These are phyloP conservation scores for Geoglossum glabrum DNA, from an alignment of 495 filamentous ascomycete species.

Conservation along the genomic window DNA sequence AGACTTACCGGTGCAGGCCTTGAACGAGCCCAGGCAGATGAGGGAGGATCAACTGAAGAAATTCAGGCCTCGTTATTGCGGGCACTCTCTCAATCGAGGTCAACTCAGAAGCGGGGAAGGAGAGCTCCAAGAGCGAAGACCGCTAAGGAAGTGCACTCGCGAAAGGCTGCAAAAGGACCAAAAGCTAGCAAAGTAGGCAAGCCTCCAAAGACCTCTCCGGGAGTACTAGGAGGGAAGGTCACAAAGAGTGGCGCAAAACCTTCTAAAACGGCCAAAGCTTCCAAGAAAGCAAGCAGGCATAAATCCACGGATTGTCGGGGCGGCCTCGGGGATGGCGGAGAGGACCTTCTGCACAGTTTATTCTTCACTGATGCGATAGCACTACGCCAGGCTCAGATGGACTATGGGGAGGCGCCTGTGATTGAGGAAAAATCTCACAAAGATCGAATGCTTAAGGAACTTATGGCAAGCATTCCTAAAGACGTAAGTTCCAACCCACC, in stretches of 20 bases:
- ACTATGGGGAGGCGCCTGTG: not conserved
- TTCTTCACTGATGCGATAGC: constrained; percentile 1
- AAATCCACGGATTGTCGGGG: not conserved
- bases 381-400: not conserved
- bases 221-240: not conserved
- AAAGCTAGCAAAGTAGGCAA: not conserved
- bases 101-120: not conserved
- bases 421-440: not conserved
- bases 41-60: not conserved
- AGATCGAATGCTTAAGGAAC: constrained; percentile 1
- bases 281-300: not conserved
- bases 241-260: not conserved
- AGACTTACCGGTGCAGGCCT: not conserved
- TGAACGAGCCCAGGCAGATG: not conserved
- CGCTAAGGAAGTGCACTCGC: not conserved
- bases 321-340: not conserved
- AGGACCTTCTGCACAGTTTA: not conserved
- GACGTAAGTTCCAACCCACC: not conserved
- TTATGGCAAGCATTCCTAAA: constrained; percentile 2
- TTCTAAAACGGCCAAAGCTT: not conserved
- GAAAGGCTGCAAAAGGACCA: not conserved
- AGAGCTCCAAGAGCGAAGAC: not conserved
- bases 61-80: not conserved
- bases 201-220: not conserved
- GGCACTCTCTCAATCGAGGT: not conserved